Base-by-base conservation (phyloP, 2,329 filamentous ascomycete genomes). In the Ilyonectria sp. region DNA sequence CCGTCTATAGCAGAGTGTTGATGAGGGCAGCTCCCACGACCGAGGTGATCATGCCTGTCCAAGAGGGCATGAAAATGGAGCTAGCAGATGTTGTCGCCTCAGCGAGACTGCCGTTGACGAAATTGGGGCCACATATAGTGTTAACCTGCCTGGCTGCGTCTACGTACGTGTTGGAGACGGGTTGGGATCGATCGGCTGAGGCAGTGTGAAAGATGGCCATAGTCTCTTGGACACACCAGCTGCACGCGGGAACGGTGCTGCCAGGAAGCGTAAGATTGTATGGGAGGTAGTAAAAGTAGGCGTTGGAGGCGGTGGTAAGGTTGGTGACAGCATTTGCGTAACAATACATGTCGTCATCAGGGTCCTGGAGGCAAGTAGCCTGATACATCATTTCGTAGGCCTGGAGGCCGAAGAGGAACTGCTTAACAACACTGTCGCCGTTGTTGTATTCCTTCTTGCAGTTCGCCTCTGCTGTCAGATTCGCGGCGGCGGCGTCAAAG, bases 321-420 rank as follows among this genome's bases (percentile, higher is more conserved):
- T 97, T 97, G 54, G 93, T 94, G 67, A 95, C 90, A 56, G 95
- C 94, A 73, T 93, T 92, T 71, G 93, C 93, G 79, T 94, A 98
- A 83, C 90, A 92, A 84, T 95, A 98, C 71, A 90, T 87, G 57
- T 86, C 86, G 1, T 90, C 90, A 1, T 84, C 81, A 0, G 89
- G 85, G 77, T 93, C 89, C 67, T 89, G 90, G 21, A 97, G 86
- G 78, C 96, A 99, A 7, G 92, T 92, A 3, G 94, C 94, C 55
- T 89, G 86, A 82, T 95, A 97, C 33, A 97, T 82, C 31, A 92
- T 87, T 69, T 91, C 85, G 82, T 98, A 99, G 50, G 93, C 88
- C 23, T 90, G 80, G 75, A 98, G 87, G 53, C 93, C 94, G 47
- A 89, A 84, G 78, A 94, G 94, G 4, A 94, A 93, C 79, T 93